Percentiles rank a stretch among this genome's conserved stretches.
phyloP scores from a whole-genome alignment of 2,329 filamentous ascomycete species.

The Pseudogymnoascus sp. region DNA sequence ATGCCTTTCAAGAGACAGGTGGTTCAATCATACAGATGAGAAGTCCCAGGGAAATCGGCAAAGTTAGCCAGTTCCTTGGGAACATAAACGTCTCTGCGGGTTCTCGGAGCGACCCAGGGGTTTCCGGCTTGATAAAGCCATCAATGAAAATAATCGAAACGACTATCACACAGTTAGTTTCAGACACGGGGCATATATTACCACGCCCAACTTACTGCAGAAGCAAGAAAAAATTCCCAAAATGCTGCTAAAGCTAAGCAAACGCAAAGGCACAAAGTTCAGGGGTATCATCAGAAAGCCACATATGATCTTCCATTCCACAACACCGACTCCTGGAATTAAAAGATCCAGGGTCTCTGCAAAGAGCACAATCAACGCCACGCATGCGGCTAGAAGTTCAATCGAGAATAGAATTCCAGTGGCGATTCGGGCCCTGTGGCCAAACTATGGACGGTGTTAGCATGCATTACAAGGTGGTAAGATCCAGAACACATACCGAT shows the following conservation, averaged over 20 bases:
- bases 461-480: not conserved
- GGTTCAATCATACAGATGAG: constrained; percentile 56
- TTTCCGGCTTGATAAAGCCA: constrained; percentile 71
- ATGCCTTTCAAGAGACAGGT: not conserved
- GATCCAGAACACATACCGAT: constrained; percentile 35
- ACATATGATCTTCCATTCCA: constrained; percentile 79
- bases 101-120: constrained; percentile 74
- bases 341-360: constrained; percentile 78
- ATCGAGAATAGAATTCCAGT: constrained; percentile 82
- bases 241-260: constrained; percentile 84
- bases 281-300: constrained; percentile 70
- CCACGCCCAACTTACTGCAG: constrained; percentile 57
- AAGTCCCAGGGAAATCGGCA: constrained; percentile 82
- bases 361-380: constrained; percentile 87
- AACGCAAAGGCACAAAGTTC: constrained; percentile 73
- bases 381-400: constrained; percentile 79
- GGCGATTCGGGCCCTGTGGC: constrained; percentile 67
- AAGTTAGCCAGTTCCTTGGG: constrained; percentile 74
- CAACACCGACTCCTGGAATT: constrained; percentile 60
- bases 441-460: constrained; percentile 43
- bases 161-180: constrained; percentile 45
- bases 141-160: constrained; percentile 76
- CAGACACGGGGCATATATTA: constrained; percentile 4
- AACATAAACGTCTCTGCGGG: constrained; percentile 75
- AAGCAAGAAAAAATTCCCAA: constrained; percentile 88